Conservation (phyloP, 1,284 basidiomycete species). For the Stereum hirsutum region DNA sequence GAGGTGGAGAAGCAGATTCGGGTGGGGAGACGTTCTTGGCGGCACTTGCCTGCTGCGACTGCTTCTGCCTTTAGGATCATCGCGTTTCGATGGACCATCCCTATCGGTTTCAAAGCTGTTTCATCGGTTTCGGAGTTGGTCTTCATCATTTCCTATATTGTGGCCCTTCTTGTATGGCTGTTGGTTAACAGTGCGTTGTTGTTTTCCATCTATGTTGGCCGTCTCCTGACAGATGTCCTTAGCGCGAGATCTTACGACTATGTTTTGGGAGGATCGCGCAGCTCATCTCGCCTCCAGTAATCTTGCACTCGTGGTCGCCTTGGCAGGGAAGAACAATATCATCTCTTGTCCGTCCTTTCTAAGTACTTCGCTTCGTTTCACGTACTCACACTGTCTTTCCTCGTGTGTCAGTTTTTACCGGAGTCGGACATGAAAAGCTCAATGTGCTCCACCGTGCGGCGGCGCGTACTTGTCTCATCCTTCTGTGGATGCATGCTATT, state of each 20-base stretch:
- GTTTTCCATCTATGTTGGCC: neutral
- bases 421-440: constrained; percentile 35
- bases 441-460: constrained; percentile 27
- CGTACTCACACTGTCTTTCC: no score
- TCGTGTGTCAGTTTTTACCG: constrained; percentile 27
- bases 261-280: constrained; percentile 27
- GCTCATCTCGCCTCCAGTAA: constrained; percentile 32
- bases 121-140: constrained; percentile 30
- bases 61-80: constrained; percentile 30
- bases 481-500: constrained; percentile 27
- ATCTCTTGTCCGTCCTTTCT: constrained; percentile 26
- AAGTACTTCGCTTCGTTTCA: neutral
- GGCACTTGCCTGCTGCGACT: constrained; percentile 23
- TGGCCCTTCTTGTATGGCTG: constrained; percentile 28
- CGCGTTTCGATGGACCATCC: constrained; percentile 31
- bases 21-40: constrained; percentile 19
- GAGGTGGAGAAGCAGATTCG: constrained; percentile 14
- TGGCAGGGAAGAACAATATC: constrained; percentile 38
- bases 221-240: neutral
- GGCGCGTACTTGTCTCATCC: constrained; percentile 23
- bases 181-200: constrained; percentile 33
- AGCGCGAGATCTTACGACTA: constrained; percentile 18
- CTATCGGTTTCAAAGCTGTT: constrained; percentile 26
- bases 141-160: constrained; percentile 34
- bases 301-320: constrained; percentile 32